Evolutionary conservation across 2,329 filamentous ascomycete genomes (phyloP).

Genomic region (Aspergillus ustus): DNA sequence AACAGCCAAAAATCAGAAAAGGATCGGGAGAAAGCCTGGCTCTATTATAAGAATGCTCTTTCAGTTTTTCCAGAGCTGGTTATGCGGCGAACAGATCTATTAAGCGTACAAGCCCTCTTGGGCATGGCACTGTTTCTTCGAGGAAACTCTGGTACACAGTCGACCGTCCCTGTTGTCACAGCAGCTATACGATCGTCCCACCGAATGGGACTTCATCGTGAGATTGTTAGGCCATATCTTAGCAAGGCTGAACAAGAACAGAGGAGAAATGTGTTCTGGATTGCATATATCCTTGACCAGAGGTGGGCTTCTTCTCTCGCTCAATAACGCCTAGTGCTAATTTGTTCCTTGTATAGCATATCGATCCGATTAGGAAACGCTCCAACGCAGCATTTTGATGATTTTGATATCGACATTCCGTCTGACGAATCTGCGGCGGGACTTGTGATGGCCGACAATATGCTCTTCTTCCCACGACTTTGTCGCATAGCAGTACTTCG

Average conservation of each 20-base stretch:
- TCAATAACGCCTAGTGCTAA: background rate
- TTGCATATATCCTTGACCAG: constrained; percentile 72
- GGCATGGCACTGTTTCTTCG: constrained; percentile 93
- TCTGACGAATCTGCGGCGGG: constrained; percentile 88
- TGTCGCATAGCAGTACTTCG: constrained; percentile 87
- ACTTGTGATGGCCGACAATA: constrained; percentile 78
- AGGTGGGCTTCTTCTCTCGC: constrained; percentile 51
- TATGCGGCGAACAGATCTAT: constrained; percentile 88
- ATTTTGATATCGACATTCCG: constrained; percentile 92
- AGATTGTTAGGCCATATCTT: constrained; percentile 83
- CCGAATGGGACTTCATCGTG: constrained; percentile 90
- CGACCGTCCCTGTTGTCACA: constrained; percentile 83
- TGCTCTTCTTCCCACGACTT: constrained; percentile 92
- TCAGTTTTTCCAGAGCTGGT: constrained; percentile 87
- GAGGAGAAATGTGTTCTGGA: constrained; percentile 75
- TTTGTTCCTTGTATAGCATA: constrained; percentile 1
- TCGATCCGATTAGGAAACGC: constrained; percentile 70
- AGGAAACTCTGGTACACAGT: constrained; percentile 91
- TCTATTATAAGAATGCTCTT: constrained; percentile 92
- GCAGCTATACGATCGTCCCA: constrained; percentile 87
- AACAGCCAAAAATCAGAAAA: constrained; percentile 85
- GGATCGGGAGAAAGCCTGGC: constrained; percentile 90
- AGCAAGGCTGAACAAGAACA: constrained; percentile 91
- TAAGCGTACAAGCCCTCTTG: constrained; percentile 89
- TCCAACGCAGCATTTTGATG: constrained; percentile 71